Evolutionary conservation across 148 eudicot species (phyloP).

Genomic region (Amaranthus cruentus): DNA sequence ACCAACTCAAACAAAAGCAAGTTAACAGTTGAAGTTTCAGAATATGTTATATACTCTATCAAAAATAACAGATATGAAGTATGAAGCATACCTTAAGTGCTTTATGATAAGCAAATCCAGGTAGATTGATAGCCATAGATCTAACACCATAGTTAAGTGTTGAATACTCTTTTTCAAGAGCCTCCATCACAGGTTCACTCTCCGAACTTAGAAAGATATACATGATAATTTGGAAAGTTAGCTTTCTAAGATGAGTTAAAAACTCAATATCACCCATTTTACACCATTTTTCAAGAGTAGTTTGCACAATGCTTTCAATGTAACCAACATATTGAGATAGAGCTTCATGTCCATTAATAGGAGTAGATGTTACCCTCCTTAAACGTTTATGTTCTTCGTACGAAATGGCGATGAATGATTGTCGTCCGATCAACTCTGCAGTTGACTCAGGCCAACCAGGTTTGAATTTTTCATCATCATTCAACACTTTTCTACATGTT

Average conservation of each 20-base stretch:
- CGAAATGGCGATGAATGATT: constrained; percentile 62
- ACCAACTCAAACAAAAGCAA: no score
- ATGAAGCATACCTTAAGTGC: constrained; percentile 57
- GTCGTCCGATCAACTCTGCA: constrained; percentile 54
- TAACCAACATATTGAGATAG: constrained; percentile 55
- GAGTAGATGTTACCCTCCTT: constrained; percentile 70
- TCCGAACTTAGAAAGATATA: constrained; percentile 73
- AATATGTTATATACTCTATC: no score
- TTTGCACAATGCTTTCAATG: constrained; percentile 53
- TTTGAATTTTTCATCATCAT: constrained; percentile 77
- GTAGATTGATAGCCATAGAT: constrained; percentile 76
- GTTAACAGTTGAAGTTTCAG: no score
- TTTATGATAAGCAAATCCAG: constrained; percentile 76
- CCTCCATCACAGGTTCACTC: constrained; percentile 56
- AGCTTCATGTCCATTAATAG: constrained; percentile 85
- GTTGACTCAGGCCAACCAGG: constrained; percentile 92
- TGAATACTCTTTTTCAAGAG: constrained; percentile 68
- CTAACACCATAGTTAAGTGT: constrained; percentile 64
- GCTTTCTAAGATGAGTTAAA: constrained; percentile 57
- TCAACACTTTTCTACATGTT: constrained; percentile 55
- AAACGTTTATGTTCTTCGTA: constrained; percentile 78
- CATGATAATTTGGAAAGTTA: constrained; percentile 73
- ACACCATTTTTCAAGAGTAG: constrained; percentile 60
- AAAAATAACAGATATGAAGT: no score
- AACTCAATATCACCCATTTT: constrained; percentile 71